phyloP scores from a whole-genome alignment of 805 yeast genomes.

The Candida sphagnicola region DNA sequence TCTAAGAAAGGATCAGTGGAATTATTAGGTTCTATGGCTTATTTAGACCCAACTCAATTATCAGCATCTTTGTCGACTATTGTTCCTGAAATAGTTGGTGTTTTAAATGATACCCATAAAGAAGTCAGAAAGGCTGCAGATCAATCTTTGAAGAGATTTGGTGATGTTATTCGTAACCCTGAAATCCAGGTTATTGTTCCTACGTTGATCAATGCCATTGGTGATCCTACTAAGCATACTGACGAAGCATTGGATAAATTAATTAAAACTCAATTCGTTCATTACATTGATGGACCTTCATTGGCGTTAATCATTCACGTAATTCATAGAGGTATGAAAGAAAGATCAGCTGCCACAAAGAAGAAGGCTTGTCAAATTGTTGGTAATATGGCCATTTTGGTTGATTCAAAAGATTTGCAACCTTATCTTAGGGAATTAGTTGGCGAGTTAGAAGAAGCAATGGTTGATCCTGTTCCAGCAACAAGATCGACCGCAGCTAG shows the following conservation, averaged over 20 bases:
- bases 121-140: constrained; percentile 97
- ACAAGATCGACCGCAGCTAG: constrained; percentile 97
- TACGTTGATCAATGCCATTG: constrained; percentile 81
- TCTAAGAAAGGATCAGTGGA: constrained; percentile 96
- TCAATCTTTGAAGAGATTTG: constrained; percentile 80
- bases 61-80: constrained; percentile 85
- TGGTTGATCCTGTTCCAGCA: constrained; percentile 98
- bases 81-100: constrained; percentile 95
- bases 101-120: constrained; percentile 90
- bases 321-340: constrained; percentile 91
- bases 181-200: constrained; percentile 95
- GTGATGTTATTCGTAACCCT: constrained; percentile 96
- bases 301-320: constrained; percentile 93
- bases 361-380: constrained; percentile 96
- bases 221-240: constrained; percentile 90
- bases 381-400: constrained; percentile 96
- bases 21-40: constrained; percentile 95
- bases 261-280: constrained; percentile 89
- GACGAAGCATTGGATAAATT: constrained; percentile 83
- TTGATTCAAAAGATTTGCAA: constrained; percentile 77
- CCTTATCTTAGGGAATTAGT: constrained; percentile 81
- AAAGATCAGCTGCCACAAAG: constrained; percentile 89
- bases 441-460: constrained; percentile 81
- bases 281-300: constrained; percentile 97
- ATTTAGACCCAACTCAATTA: constrained; percentile 89